Evolutionary conservation across 495 filamentous ascomycete genomes (phyloP).

Genomic region (Baudoinia panamericana): DNA sequence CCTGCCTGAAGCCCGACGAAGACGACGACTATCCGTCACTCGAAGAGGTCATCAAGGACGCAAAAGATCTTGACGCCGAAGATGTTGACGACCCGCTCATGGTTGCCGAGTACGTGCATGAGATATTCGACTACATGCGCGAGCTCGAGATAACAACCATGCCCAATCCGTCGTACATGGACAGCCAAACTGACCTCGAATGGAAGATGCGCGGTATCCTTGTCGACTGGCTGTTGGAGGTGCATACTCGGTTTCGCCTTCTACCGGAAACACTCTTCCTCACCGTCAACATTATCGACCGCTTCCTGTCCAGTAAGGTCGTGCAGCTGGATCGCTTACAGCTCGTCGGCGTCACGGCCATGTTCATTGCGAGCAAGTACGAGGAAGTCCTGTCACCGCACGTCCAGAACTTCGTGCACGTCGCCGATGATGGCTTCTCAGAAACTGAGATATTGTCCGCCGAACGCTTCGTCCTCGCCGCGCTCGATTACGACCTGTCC

Average conservation of each 20-base stretch:
- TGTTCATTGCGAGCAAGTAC: conserved; percentile 99
- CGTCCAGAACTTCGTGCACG: conserved; percentile 88
- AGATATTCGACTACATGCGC: conserved; percentile 94
- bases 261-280: conserved; percentile 97
- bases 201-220: conserved; percentile 98
- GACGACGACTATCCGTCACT: conserved; percentile 35
- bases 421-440: conserved; percentile 93
- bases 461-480: conserved; percentile 79
- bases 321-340: conserved; percentile 92
- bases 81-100: conserved; percentile 88
- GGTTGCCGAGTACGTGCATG: conserved; percentile 92
- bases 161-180: conserved; percentile 88
- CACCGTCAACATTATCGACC: conserved; percentile 94
- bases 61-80: conserved; percentile 63
- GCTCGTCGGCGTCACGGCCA: conserved; percentile 91
- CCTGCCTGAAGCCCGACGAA: conserved; percentile 23
- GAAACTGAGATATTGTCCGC: conserved; percentile 94
- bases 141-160: conserved; percentile 71
- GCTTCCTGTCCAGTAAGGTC: conserved; percentile 84
- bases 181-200: conserved; percentile 81
- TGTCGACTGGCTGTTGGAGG: conserved; percentile 96
- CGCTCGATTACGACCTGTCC: conserved; percentile 92
- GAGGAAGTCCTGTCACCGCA: conserved; percentile 96
- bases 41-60: conserved; percentile 32
- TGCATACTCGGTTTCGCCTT: conserved; percentile 91